A percentile compares a stretch with the other conserved stretches of the same genome.
These are phyloP conservation scores for Talaromyces sp. DNA, from an alignment of 2,329 filamentous ascomycete genomes.

Conservation along the genomic window DNA sequence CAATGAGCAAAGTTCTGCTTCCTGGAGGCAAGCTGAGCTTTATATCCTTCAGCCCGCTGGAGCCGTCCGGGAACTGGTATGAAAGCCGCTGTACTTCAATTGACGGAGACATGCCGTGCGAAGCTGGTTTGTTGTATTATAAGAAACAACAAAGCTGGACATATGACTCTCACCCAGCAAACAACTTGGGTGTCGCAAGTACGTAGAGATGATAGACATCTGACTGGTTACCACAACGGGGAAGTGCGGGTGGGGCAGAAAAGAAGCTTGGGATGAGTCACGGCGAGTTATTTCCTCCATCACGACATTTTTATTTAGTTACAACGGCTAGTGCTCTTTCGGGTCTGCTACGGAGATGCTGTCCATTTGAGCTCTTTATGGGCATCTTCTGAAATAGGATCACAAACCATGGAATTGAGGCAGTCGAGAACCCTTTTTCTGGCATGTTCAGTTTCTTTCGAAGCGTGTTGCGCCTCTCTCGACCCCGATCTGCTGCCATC, in stretches of 20 bases:
- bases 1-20: constrained; percentile 85
- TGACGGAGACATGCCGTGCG: constrained; percentile 42
- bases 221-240: background rate
- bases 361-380: background rate
- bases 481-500: constrained; percentile 15
- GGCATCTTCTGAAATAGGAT: background rate
- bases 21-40: constrained; percentile 70
- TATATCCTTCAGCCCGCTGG: constrained; percentile 70
- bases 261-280: background rate
- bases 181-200: background rate
- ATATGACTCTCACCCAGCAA: background rate
- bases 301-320: background rate
- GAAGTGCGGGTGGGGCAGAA: background rate
- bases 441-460: constrained; percentile 24
- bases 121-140: background rate
- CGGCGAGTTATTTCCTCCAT: background rate
- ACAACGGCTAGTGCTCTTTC: background rate
- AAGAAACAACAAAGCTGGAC: background rate
- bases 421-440: background rate
- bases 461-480: constrained; percentile 12
- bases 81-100: constrained; percentile 72
- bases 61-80: constrained; percentile 84
- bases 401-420: background rate
- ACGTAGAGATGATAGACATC: background rate
- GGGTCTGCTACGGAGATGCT: background rate